Conservation (phyloP, 495 filamentous ascomycete species). For the Aspergillus heteromorphus region DNA sequence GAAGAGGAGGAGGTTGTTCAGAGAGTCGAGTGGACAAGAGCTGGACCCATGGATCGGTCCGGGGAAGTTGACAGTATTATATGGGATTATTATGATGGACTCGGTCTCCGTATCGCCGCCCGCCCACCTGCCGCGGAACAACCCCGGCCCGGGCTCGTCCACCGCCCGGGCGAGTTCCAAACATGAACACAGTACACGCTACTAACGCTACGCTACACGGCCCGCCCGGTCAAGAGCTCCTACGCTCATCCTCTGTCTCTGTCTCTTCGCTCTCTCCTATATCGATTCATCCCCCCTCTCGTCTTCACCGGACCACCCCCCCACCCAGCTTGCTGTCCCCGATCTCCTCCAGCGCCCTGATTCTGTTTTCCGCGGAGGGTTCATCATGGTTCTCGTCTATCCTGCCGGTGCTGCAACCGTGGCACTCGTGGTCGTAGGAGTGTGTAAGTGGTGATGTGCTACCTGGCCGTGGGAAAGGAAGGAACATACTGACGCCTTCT, state of each 20-base stretch:
- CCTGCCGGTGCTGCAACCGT: slow-evolving; percentile 63
- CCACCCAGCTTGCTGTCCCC: slow-evolving; percentile 21
- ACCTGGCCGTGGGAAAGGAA: slow-evolving; percentile 14
- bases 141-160: slow-evolving; percentile 17
- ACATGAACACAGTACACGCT: too few species aligned
- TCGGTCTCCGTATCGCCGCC: neutral
- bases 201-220: too few species aligned
- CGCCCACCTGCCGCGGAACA: slow-evolving; percentile 16
- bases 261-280: neutral
- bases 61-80: slow-evolving; percentile 11
- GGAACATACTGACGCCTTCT: slow-evolving; percentile 10
- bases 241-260: neutral
- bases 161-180: too few species aligned
- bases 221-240: slow-evolving; percentile 12
- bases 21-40: slow-evolving; percentile 2
- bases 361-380: slow-evolving; percentile 18
- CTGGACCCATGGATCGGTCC: slow-evolving; percentile 17
- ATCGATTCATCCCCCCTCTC: neutral
- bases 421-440: slow-evolving; percentile 74
- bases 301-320: slow-evolving; percentile 12
- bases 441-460: slow-evolving; percentile 73
- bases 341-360: slow-evolving; percentile 20
- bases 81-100: neutral
- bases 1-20: too few species aligned
- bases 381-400: slow-evolving; percentile 54